Evolutionary conservation across 1,284 basidiomycete genomes (phyloP).

Genomic region (Cystobasidiaceae sp.): DNA sequence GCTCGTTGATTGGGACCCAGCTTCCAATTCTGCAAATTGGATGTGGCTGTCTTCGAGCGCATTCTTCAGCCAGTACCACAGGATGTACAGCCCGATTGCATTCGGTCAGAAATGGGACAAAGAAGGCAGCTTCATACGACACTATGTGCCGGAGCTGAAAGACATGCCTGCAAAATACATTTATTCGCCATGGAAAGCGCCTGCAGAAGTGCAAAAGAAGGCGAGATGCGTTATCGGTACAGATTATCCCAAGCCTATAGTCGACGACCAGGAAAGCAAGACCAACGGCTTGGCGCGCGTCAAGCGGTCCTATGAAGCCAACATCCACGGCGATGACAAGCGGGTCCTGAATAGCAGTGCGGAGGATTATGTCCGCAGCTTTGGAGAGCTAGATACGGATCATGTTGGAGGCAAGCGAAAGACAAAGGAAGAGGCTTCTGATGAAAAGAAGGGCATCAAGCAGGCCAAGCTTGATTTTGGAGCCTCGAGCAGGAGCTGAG

Average conservation of each 20-base stretch:
- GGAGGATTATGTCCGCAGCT: constrained; percentile 17
- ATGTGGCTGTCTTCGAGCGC: constrained; percentile 54
- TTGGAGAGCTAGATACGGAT: constrained; percentile 11
- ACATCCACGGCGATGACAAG: constrained; percentile 32
- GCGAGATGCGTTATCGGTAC: constrained; percentile 49
- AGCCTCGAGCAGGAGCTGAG: neutral
- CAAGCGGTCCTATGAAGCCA: constrained; percentile 45
- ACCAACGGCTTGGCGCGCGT: constrained; percentile 44
- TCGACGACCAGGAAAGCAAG: constrained; percentile 48
- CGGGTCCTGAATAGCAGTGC: constrained; percentile 33
- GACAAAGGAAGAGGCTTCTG: constrained; percentile 21
- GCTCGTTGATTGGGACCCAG: constrained; percentile 49
- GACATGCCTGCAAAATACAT: constrained; percentile 51
- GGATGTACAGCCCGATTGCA: constrained; percentile 19
- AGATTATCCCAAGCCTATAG: constrained; percentile 49
- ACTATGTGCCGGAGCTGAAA: constrained; percentile 51
- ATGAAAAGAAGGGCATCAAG: constrained; percentile 23
- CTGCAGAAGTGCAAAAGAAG: constrained; percentile 45
- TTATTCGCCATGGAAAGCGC: constrained; percentile 49
- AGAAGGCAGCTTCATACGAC: constrained; percentile 49
- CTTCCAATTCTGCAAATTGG: constrained; percentile 51
- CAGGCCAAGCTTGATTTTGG: constrained; percentile 25
- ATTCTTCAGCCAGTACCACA: constrained; percentile 45
- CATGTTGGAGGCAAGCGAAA: constrained; percentile 3
- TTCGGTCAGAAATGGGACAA: constrained; percentile 53